Conservation (phyloP, 169 alveolate genomes). For the Eimeria acervulina region DNA sequence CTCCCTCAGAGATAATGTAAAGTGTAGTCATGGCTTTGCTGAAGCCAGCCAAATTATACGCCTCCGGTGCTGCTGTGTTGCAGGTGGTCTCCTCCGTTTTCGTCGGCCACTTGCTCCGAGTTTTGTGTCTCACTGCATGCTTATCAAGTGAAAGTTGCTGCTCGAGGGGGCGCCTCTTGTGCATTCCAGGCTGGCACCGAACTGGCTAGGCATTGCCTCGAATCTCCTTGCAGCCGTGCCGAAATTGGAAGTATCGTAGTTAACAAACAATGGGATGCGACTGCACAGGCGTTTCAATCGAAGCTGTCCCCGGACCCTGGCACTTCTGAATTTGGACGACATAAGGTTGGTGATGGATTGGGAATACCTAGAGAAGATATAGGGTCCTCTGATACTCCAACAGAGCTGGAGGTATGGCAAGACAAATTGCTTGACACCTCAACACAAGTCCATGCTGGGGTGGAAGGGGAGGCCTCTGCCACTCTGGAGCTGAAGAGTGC, state of each 20-base stretch:
- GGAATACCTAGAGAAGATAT: background rate
- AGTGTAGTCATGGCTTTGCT: too few relatives aligned
- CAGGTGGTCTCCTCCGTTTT: constrained; percentile 71
- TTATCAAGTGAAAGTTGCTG: constrained; percentile 48
- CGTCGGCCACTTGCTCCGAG: constrained; percentile 66
- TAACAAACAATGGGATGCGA: background rate
- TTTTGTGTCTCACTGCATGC: constrained; percentile 66
- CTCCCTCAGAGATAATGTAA: too few relatives aligned
- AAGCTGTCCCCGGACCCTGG: background rate
- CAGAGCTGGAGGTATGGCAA: constrained; percentile 54
- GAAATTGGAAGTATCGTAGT: constrained; percentile 2
- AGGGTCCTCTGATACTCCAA: background rate
- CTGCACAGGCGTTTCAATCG: background rate
- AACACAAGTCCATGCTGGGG: background rate
- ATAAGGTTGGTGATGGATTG: background rate
- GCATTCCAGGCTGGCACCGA: constrained; percentile 49
- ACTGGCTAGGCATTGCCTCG: constrained; percentile 68
- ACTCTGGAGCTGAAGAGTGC: constrained; percentile 44
- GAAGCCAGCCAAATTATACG: background rate
- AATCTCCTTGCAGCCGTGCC: constrained; percentile 63
- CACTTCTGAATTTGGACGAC: background rate
- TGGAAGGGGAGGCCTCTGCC: constrained; percentile 47
- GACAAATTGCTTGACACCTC: constrained; percentile 66
- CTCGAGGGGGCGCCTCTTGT: constrained; percentile 62
- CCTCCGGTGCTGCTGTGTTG: background rate